Base-by-base conservation (phyloP, 257 asterid genomes). In the Capsicum chinense region DNA sequence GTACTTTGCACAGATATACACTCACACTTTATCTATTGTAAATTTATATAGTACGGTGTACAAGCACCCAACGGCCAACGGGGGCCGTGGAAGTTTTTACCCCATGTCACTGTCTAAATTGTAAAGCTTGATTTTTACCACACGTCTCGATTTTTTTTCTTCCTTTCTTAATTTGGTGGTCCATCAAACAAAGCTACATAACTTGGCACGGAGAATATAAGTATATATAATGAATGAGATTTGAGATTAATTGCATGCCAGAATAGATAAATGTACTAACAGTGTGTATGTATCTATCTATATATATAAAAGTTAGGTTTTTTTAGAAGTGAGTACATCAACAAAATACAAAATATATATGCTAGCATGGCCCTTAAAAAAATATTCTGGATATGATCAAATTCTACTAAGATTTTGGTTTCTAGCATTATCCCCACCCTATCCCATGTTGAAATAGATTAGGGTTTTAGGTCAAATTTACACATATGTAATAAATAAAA, bases 341-440 rank as follows among this genome's bases (percentile, higher is more conserved):
- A 60, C 5, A 60, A 59, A 57, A 39, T 39, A 39, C 44, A 39
- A 3, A 39, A 39, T 39, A 48, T 52, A 52, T 52, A 14, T 14
- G 63, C 60, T 58, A 79, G 69, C 83, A 80, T 83, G 70, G 70
- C 67, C 87, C 86, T 83, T 84, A 82, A 68, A 16, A 19, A 56
- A 14, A 14, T 57, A 57, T 58, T 14, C 21, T 5, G n/a, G 2
- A 6, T 19, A 19, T 62, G 66, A 63, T 63, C 42, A 10, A 62
- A 5, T 9, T 19, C 14, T n/a, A 62, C 37, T 12, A 8, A 63
- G 39, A 60, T 14, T 42, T 42, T 42, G 12, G 54, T 69, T 69
- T 67, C 8, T 42, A 42, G 44, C 44, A 39, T 4, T 39, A 39
- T 39, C 44, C 44, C 44, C 56, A 42, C 35, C 54, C 54, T 69